Evolutionary conservation across 305 asterid species (phyloP).

Genomic region (Fraxinus floribunda): DNA sequence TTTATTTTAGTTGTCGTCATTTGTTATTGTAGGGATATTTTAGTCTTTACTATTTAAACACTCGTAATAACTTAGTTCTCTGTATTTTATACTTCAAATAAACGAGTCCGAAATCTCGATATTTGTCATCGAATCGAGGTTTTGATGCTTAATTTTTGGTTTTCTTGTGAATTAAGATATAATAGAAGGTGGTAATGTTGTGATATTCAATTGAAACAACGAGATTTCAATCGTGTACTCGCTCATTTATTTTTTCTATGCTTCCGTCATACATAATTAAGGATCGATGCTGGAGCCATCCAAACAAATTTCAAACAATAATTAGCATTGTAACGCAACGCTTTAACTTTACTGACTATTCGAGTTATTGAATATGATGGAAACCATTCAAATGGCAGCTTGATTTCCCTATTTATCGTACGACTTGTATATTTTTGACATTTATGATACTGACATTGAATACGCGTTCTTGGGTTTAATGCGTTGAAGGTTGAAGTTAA

Average conservation of each 20-base stretch:
- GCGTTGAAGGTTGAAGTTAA: background rate
- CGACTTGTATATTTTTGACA: background rate
- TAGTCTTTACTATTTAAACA: no score
- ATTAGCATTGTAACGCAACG: background rate
- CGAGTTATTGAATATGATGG: background rate
- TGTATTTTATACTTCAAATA: no score
- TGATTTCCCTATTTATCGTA: background rate
- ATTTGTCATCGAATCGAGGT: no score
- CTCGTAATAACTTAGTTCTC: no score
- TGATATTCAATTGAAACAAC: no score
- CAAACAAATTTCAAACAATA: background rate
- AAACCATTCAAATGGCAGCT: background rate
- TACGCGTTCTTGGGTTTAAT: background rate
- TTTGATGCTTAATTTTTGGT: no score
- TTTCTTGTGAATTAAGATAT: no score
- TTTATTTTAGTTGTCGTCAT: no score
- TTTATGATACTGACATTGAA: background rate
- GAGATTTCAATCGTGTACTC: no score
- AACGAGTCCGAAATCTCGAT: no score
- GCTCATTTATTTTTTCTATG: background rate
- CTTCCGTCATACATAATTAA: background rate
- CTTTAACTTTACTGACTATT: background rate
- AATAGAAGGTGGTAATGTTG: no score
- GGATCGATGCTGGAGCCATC: background rate
- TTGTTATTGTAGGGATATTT: no score